Base-by-base conservation (phyloP, 192 early-diverging fungal species). In the Coemansia sp. region DNA sequence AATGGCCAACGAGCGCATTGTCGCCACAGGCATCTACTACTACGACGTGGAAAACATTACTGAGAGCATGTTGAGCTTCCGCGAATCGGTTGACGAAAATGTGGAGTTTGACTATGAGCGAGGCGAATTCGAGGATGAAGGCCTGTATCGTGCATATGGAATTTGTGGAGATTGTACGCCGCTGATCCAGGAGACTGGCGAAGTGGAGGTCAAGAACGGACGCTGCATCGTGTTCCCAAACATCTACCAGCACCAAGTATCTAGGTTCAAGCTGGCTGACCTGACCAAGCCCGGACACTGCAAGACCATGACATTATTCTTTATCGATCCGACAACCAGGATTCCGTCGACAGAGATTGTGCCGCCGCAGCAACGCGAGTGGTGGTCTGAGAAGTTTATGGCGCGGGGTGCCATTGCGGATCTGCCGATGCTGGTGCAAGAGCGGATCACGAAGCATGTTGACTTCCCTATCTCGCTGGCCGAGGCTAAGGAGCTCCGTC, bases 201-300 rank as follows among this genome's bases (percentile, higher is more conserved):
- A 64, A 1, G 62, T 86, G 16, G 69, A 78, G 18, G 77, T 79
- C 19, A 53, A 54, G 40, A 58, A 81, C 52, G 85, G 85, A 11
- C 86, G 88, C 16, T 82, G 80, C 58, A 59, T 91, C 25, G 86
- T 81, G 23, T 92, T 90, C 60, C 86, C 89, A 6, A 92, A 92
- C 71, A 58, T 71, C 18, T 83, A 82, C 52, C 91, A 91, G 73
- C 89, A 92, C 67, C 58, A 77, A 21, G 84, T 89, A 2, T 74
- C 78, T 6, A 74, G 81, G 0, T 90, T 92, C 60, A 57, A 67
- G 50, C 77, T 92, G 22, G 64, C 49, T 6, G 86, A 90, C 46
- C 69, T 65, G 28, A 80, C 81, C 27, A 83, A 83, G 33, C 81
- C 83, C 0, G 91, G 91, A 0, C 73, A 82, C 40, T 81, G 87